phyloP scores from a whole-genome alignment of 2,329 filamentous ascomycete genomes.

The Byssochlamys sp. region DNA sequence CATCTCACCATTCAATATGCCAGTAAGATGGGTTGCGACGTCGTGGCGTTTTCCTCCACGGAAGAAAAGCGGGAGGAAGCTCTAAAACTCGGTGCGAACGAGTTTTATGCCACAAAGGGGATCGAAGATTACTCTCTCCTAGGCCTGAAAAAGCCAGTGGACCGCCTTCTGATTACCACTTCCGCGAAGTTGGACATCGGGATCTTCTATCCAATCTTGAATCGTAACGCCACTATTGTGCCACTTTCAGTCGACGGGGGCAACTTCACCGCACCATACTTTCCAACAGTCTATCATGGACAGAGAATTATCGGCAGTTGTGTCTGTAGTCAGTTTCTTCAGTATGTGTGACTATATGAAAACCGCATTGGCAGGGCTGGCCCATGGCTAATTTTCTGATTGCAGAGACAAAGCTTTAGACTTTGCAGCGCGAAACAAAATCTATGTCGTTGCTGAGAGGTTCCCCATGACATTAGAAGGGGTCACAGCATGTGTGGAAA shows the following conservation, averaged over 20 bases:
- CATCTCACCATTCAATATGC: not conserved
- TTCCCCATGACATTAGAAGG: not conserved
- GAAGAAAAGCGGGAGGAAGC: not conserved
- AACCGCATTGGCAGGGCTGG: not conserved
- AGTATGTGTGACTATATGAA: not conserved
- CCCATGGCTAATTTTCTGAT: too few species aligned
- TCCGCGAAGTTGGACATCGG: not conserved
- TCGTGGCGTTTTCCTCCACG: not conserved
- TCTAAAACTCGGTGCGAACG: not conserved
- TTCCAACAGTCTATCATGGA: not conserved
- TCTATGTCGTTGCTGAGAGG: not conserved
- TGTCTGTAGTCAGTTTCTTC: not conserved
- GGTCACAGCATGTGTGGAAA: not conserved
- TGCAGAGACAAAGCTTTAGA: not conserved
- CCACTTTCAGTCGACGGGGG: not conserved
- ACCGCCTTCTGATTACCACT: not conserved
- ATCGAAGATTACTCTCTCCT: not conserved
- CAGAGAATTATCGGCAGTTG: not conserved
- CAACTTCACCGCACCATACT: not conserved
- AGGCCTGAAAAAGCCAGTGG: not conserved
- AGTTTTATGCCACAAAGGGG: not conserved
- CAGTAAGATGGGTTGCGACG: not conserved
- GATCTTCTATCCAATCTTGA: not conserved
- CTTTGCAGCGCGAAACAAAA: not conserved
- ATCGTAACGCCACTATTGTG: not conserved